Evolutionary conservation across 139 green algal genomes (phyloP).

Genomic region (Diplosphaera chodatii): DNA sequence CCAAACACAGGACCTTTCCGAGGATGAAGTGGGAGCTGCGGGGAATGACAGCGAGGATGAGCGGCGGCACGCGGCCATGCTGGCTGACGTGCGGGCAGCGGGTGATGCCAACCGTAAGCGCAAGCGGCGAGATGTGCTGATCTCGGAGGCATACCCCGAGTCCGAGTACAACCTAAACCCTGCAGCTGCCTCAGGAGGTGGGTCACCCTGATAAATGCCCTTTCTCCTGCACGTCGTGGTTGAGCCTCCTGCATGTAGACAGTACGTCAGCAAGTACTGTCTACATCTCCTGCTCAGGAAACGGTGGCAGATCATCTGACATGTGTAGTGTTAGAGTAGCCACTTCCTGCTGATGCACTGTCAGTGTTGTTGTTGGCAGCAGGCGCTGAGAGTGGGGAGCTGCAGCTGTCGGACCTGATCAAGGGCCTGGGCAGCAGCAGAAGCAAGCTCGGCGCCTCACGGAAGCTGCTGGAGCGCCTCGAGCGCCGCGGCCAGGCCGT

Average conservation of each 20-base stretch:
- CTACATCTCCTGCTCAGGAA: no score
- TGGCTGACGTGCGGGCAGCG: slow-evolving; percentile 8
- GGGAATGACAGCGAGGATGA: slow-evolving; percentile 21
- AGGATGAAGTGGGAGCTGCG: slow-evolving; percentile 18
- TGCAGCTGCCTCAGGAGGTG: slow-evolving; percentile 10
- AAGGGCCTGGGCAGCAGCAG: slow-evolving; percentile 28
- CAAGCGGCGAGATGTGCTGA: slow-evolving; percentile 22
- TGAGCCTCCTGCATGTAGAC: no score
- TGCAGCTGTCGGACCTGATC: slow-evolving; percentile 73
- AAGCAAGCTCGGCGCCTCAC: slow-evolving; percentile 36
- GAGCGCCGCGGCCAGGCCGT: slow-evolving; percentile 36
- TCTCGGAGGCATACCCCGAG: slow-evolving; percentile 68
- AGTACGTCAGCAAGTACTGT: no score
- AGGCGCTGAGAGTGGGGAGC: slow-evolving; percentile 28
- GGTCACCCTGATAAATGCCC: no score
- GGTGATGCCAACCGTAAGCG: not conserved
- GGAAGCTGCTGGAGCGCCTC: slow-evolving; percentile 64
- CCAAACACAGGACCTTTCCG: slow-evolving; percentile 12
- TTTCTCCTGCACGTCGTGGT: no score
- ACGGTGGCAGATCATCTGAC: no score
- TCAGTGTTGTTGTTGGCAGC: not conserved
- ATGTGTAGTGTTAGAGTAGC: no score
- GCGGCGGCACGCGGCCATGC: slow-evolving; percentile 7
- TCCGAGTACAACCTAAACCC: slow-evolving; percentile 60
- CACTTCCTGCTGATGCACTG: no score